Base-by-base conservation (phyloP, 768 basidiomycete species). In the Leccinum longicurvipes region DNA sequence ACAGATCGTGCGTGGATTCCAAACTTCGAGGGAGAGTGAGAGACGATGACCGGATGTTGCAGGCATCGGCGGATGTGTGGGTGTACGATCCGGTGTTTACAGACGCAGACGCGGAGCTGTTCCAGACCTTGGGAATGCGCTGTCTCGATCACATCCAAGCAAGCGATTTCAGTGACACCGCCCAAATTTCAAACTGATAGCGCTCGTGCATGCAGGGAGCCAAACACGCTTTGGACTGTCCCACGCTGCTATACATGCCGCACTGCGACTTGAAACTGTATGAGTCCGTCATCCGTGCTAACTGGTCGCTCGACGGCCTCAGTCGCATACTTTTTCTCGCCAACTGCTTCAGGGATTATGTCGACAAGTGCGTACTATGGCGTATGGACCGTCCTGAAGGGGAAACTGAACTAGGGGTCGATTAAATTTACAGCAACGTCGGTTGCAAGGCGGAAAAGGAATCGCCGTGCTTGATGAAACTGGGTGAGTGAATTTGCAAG, bases 31-130 rank as follows among this genome's bases (percentile, higher is more conserved):
- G 60, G 23, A n/a, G 17, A 28, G 47, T n/a, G 27, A 12, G 44
- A 60, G 31, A 66, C 10, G 46, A 6, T 31, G 23, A 28, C 47
- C n/a, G n/a, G 48, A 31, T 42, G 24, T 24, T 51, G 27, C 63
- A 89, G 87, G 77, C 74, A 60, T 74, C 67, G 61, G 66, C 67
- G 41, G 69, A 71, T 17, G 76, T 88, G 50, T 78, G 77, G 59
- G 57, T 84, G 36, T 89, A 82, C 70, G 89, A 91, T 75, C 89
- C 89, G 57, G 80, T 85, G n/a, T 88, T 90, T 71, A 78, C 85
- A 65, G 76, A 75, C 19, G 78, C 81, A 63, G 89, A 91, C 63
- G 56, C 60, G 39, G 62, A 67, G n/a, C 73, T 86, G 36, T 77
- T 91, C 51, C 66, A 64, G 46, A 61, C 60, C 51, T 66, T 74